Base-by-base conservation (phyloP, 257 asterid genomes). In the Cordia subcordata region DNA sequence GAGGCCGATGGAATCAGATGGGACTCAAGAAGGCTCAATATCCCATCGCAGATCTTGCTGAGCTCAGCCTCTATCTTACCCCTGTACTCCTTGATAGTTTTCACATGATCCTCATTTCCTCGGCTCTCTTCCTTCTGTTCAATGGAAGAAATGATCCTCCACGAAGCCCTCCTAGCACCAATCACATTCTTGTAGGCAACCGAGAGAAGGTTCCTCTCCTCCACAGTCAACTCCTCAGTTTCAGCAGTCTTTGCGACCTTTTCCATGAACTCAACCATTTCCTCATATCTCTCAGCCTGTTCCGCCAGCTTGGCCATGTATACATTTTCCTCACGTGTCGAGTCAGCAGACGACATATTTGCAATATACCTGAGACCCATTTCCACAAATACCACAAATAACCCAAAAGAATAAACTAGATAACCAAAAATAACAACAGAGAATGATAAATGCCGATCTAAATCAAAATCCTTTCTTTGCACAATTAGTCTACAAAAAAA, bases 261-360 rank as follows among this genome's bases (percentile, higher is more conserved):
- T 71, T 83, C 90, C 90, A 83, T 83, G 18, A 80, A 80, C 68
- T 80, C 90, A 35, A 83, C 81, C 90, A 83, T 83, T 73, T 83
- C 90, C 69, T 83, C 90, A 12, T 80, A 83, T 18, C 87, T 81
- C 52, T 83, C 90, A 20, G 90, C 90, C 75, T 80, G 85, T 62
- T 80, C 87, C 1, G 90, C 86, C 71, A 82, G 57, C 79, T 82
- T 82, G 65, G 84, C 90, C 77, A 82, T 69, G 78, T 82, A 82
- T 8, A 77, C 89, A 77, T 77, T 79, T 21, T 82, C 86, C 70
- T 80, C 86, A 3, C 84, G 84, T 3, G 81, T 63, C 40, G 47
- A 42, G 15, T 75, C 82, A 14, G 71, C 4, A 42, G 47, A 14
- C 15, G 47, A 42, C 47, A 42, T 42, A 11, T 42, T 42, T 42